phyloP scores from a whole-genome alignment of 768 basidiomycete genomes.

The Termitomyces sp. region DNA sequence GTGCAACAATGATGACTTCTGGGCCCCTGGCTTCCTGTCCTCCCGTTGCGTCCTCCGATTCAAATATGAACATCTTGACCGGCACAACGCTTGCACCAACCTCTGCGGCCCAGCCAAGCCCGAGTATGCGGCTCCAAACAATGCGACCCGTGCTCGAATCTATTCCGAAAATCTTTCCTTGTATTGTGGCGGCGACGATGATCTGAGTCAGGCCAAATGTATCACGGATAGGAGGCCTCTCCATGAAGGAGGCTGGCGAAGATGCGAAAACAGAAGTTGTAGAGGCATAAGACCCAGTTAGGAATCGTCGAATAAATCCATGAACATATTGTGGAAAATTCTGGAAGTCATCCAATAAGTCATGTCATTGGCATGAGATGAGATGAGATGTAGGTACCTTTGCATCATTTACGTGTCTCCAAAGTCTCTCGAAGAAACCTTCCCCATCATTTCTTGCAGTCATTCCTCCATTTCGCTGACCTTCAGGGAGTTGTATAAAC shows the following conservation, averaged over 20 bases:
- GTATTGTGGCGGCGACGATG: conserved; percentile 65
- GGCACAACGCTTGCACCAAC: conserved; percentile 58
- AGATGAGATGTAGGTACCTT: conserved; percentile 39
- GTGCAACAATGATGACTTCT: conserved; percentile 61
- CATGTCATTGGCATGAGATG: neutral
- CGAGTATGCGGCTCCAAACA: conserved; percentile 79
- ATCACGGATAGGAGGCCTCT: conserved; percentile 52
- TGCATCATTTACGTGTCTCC: conserved; percentile 57
- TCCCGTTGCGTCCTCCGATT: conserved; percentile 40
- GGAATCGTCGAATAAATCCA: conserved; percentile 70
- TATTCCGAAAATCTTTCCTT: conserved; percentile 79
- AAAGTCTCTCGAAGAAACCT: conserved; percentile 47
- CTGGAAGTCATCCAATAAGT: conserved; percentile 42
- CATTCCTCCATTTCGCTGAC: conserved; percentile 27
- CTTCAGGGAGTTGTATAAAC: conserved; percentile 79
- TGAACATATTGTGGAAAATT: conserved; percentile 68
- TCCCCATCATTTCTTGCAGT: conserved; percentile 44
- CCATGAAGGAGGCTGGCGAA: neutral
- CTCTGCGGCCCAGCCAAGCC: conserved; percentile 62
- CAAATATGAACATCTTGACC: conserved; percentile 57
- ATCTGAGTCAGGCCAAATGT: conserved; percentile 87
- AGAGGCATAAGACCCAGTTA: conserved; percentile 63
- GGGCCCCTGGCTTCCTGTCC: conserved; percentile 34
- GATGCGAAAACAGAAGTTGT: conserved; percentile 32
- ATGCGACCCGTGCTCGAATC: conserved; percentile 77